Base-by-base conservation (phyloP, 805 yeast genomes). In the Saccharomycopsis malanga region DNA sequence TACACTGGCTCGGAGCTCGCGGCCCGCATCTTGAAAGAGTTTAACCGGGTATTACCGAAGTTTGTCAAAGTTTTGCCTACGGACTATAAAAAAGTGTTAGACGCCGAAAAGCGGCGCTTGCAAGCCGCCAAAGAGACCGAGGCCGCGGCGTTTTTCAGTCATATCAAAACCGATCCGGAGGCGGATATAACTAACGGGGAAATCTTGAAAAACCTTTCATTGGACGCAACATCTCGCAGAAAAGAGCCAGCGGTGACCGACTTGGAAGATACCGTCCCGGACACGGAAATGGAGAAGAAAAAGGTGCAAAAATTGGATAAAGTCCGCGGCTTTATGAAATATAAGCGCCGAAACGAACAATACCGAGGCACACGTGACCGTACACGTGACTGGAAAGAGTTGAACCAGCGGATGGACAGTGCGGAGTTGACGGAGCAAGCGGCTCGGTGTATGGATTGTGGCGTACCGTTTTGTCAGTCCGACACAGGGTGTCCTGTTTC, bases 381-480 rank as follows among this genome's bases (percentile, higher is more conserved):
- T 67, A 73, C 87, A 47, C 74, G 75, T 58, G 97, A 93, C 67
- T 93, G 98, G 98, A 77, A 83, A 55, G 98, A 91, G 68, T 74
- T 91, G 64, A 80, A 94, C 10, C 68, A 78, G 12, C 78, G 96
- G 47, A 72, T 91, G 57, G 72, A 87, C 48, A 84, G 86, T 67
- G 88, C 84, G 44, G 98, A 93, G 56, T 81, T 91, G 60, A 77
- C 81, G 63, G 77, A 75, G 63, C 97, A 91, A 71, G 86, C 98
- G 49, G 96, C 98, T 14, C 80, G 98, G 67, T 91, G 98, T 76
- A 91, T 93, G 95, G 98, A 91, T 69, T 91, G 98, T 74, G 98
- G 98, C 73, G 94, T 93, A 58, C 98, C 98, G 50, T 91, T 91
- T 79, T 91, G 98, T 74, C 94, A 91, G 61, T 83, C 95, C 41